These are phyloP conservation scores for Chlamydomonas incerta DNA, from an alignment of 139 green algal genomes.

Conservation along the genomic window DNA sequence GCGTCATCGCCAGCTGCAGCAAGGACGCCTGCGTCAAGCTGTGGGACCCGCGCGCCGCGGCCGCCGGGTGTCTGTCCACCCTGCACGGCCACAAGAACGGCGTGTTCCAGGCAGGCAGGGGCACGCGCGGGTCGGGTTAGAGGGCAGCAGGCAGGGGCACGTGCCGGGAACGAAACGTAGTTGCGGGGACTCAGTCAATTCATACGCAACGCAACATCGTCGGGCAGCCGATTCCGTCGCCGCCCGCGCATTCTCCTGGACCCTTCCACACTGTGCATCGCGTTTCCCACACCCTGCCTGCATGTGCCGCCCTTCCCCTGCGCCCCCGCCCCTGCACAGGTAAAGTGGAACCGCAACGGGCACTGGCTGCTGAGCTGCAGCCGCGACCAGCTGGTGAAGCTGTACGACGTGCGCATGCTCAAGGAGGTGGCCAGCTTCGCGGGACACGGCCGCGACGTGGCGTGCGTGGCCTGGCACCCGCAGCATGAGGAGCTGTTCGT, in stretches of 20 bases:
- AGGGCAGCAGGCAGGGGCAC: too few species aligned
- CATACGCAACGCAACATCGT: too few species aligned
- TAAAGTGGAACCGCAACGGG: conserved; percentile 90
- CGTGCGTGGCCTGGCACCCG: conserved; percentile 86
- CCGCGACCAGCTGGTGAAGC: conserved; percentile 85
- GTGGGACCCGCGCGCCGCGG: conserved; percentile 80
- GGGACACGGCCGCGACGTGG: conserved; percentile 89
- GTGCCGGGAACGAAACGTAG: too few species aligned
- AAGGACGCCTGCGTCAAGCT: conserved; percentile 95
- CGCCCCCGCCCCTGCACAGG: too few species aligned
- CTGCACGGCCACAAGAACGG: conserved; percentile 92
- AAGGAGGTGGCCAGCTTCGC: conserved; percentile 74
- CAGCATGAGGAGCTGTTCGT: conserved; percentile 88
- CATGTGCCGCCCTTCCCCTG: too few species aligned
- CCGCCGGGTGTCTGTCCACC: conserved; percentile 58
- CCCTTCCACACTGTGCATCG: too few species aligned
- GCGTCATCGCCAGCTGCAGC: conserved; percentile 79
- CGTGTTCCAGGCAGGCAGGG: conserved; percentile 69
- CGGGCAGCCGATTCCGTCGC: too few species aligned
- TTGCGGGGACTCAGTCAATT: too few species aligned
- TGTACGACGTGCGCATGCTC: conserved; percentile 81
- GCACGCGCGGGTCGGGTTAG: rapidly evolving
- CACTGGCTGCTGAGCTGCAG: conserved; percentile 87
- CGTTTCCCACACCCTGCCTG: too few species aligned
- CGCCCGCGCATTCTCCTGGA: too few species aligned